Base-by-base conservation (phyloP, 1,139 yeast genomes). In the Hemisphaericaspora xylofermentans region DNA sequence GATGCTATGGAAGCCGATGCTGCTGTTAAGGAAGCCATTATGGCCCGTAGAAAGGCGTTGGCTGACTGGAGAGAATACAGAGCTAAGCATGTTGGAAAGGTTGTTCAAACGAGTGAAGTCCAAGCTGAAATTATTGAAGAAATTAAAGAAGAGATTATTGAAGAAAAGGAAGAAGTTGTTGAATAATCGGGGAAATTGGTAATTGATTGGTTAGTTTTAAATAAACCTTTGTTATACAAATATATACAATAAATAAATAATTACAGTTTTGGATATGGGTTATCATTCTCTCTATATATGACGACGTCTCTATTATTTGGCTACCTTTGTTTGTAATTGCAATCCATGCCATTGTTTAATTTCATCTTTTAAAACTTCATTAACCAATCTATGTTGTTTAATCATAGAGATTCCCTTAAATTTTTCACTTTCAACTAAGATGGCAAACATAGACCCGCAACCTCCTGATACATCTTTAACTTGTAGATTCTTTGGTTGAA, bases 391-490 rank as follows among this genome's bases (percentile, higher is more conserved):
- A 58, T 93, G 98, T 63, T 93, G 99, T 58, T 89, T 89, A 49
- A 93, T 75, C 82, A 88, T 87, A 2, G 88, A 71, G 34, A 87
- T 60, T 0, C 95, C 96, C 52, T 84, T 80, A 65, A 93, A 93
- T 56, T 79, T 70, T 2, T 70, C 71, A 43, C 95, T 84, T 32
- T 82, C 86, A 17, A 94, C 78, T 46, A 76, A 70, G 39, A 93
- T 93, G 35, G 96, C 89, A 66, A 88, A 94, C 98, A 93, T 93
- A 3, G 97, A 89, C 0, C 99, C 99, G 66, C 98, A 94, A 0
- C 99, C 98, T 17, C 78, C 98, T 19, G 94, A 83, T 4, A 91
- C 83, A 59, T 93, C 98, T 49, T 73, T 71, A 8, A 91, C 96
- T 38, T 74, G 72, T 38, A 89, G 66, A 34, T 64, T 66, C 26